phyloP scores from a whole-genome alignment of 805 yeast genomes.

The Blastobotrys parvus region DNA sequence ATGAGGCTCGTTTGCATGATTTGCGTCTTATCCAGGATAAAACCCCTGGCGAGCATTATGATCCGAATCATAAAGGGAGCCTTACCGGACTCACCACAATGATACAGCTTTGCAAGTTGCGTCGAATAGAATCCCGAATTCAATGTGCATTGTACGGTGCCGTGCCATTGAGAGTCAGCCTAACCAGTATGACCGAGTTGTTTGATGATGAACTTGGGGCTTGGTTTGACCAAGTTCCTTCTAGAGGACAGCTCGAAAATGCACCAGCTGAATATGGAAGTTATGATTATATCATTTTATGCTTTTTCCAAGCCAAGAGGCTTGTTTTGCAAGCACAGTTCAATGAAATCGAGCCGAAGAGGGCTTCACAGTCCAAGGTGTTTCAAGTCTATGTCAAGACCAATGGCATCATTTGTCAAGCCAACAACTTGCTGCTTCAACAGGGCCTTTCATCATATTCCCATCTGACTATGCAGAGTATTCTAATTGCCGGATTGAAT shows the following conservation, averaged over 20 bases:
- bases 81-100: neutral
- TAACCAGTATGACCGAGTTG: conserved; percentile 2
- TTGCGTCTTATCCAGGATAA: conserved; percentile 4
- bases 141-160: conserved; percentile 6
- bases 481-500: conserved; percentile 9
- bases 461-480: conserved; percentile 7
- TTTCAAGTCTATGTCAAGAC: conserved; percentile 7
- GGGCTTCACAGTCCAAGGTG: conserved; percentile 2
- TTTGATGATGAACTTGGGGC: conserved; percentile 4
- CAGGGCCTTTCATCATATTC: conserved; percentile 2
- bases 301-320: conserved; percentile 11
- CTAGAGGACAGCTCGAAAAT: conserved; percentile 1
- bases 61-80: neutral
- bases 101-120: conserved; percentile 9
- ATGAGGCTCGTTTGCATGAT: neutral
- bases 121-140: conserved; percentile 9
- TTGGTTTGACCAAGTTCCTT: conserved; percentile 7
- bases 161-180: neutral
- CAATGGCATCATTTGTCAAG: conserved; percentile 8
- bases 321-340: conserved; percentile 8
- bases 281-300: conserved; percentile 7
- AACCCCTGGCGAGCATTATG: neutral
- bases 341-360: conserved; percentile 3
- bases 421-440: conserved; percentile 7
- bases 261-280: no score